phyloP scores from a whole-genome alignment of 768 basidiomycete species.

The Boletus pseudo-olivaceus region DNA sequence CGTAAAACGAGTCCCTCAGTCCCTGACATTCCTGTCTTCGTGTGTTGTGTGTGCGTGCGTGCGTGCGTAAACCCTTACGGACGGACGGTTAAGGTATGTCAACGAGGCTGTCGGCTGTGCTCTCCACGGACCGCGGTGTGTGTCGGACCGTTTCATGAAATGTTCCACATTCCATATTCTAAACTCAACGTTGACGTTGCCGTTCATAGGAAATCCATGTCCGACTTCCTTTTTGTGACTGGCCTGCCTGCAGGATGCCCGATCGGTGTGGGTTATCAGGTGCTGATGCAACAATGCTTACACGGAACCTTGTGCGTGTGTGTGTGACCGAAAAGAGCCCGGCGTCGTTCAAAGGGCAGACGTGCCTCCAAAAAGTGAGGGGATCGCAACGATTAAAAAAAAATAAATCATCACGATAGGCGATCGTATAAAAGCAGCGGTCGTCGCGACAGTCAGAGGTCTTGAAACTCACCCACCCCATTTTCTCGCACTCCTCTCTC shows the following conservation, averaged over 20 bases:
- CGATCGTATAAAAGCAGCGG: constrained; percentile 19
- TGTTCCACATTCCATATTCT: constrained; percentile 7
- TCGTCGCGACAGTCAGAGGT: not conserved
- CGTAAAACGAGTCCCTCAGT: constrained; percentile 4
- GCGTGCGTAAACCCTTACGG: constrained; percentile 12
- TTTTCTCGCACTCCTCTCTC: constrained; percentile 29
- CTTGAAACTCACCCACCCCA: constrained; percentile 3
- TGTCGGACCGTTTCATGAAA: constrained; percentile 16
- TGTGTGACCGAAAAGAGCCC: constrained; percentile 20
- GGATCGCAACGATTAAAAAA: not conserved
- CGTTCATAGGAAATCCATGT: constrained; percentile 8
- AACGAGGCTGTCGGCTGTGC: constrained; percentile 29
- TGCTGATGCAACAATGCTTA: constrained; percentile 10
- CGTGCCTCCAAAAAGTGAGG: constrained; percentile 10
- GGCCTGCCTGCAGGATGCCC: constrained; percentile 19
- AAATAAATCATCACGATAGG: constrained; percentile 3
- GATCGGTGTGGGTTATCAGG: constrained; percentile 23
- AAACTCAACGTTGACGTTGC: constrained; percentile 22
- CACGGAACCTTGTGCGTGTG: constrained; percentile 8
- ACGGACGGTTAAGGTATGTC: constrained; percentile 4
- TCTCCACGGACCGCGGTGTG: constrained; percentile 5
- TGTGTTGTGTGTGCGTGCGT: no score
- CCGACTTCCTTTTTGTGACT: constrained; percentile 24
- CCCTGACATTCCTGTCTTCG: constrained; percentile 24
- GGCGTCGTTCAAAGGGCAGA: constrained; percentile 5